These are phyloP conservation scores for Mallotus japonicus DNA, from an alignment of 441 rosid genomes.

Conservation along the genomic window DNA sequence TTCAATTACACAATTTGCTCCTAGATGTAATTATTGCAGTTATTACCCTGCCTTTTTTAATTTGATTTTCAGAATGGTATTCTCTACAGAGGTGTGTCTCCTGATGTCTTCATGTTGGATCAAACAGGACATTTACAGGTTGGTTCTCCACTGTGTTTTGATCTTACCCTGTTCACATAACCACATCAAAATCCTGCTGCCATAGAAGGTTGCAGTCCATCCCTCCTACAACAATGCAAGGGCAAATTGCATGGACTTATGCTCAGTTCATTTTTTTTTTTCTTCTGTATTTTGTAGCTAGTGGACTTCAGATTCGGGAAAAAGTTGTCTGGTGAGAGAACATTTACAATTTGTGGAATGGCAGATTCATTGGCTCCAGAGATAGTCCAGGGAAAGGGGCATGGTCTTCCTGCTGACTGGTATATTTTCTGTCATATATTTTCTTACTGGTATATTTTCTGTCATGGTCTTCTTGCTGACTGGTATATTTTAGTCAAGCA, in stretches of 20 bases:
- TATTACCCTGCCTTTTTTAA: conserved; percentile 16
- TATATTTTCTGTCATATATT: conserved; percentile 28
- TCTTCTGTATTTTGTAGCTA: conserved; percentile 43
- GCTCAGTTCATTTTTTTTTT: conserved; percentile 5
- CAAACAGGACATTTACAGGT: conserved; percentile 80
- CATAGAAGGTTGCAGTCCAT: neutral
- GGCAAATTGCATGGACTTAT: conserved; percentile 2
- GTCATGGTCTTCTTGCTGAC: conserved; percentile 77
- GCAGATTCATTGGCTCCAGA: conserved; percentile 89
- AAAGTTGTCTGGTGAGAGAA: conserved; percentile 62
- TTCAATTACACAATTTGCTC: conserved; percentile 16
- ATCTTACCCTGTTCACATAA: conserved; percentile 6
- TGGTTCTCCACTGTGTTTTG: conserved; percentile 22
- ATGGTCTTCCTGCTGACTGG: conserved; percentile 88
- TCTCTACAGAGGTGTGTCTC: conserved; percentile 89
- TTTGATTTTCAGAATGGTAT: conserved; percentile 60
- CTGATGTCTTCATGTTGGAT: conserved; percentile 83
- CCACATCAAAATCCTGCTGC: neutral
- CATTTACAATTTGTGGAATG: conserved; percentile 91
- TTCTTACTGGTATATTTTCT: conserved; percentile 58
- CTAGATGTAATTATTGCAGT: neutral
- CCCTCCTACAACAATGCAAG: conserved; percentile 13
- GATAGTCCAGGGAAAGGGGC: conserved; percentile 89
- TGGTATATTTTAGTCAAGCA: conserved; percentile 41
- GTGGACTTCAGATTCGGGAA: conserved; percentile 93